Evolutionary conservation across 1,284 basidiomycete species (phyloP).

Genomic region (Blastosporella zonata): DNA sequence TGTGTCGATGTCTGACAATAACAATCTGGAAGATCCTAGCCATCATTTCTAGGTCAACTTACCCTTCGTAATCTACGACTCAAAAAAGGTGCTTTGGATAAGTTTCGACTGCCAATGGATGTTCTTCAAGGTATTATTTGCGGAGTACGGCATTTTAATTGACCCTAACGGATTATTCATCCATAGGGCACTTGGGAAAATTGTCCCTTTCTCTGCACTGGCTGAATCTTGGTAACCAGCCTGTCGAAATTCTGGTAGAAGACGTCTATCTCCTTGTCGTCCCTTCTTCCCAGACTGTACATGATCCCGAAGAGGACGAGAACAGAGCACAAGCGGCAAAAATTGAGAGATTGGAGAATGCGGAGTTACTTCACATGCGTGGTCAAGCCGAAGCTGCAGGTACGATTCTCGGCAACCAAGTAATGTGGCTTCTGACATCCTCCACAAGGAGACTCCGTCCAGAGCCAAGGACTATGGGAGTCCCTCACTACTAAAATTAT

Average conservation of each 20-base stretch:
- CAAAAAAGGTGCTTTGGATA: conserved; percentile 94
- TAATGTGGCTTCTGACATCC: not conserved
- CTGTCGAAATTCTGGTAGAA: conserved; percentile 90
- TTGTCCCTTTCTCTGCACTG: conserved; percentile 94
- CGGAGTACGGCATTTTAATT: conserved; percentile 9
- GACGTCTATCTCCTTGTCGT: conserved; percentile 95
- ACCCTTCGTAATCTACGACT: conserved; percentile 81
- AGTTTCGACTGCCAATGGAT: conserved; percentile 95
- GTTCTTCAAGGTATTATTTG: conserved; percentile 77
- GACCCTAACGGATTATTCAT: not conserved
- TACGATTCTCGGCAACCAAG: conserved; percentile 22
- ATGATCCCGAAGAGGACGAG: conserved; percentile 87
- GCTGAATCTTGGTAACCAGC: conserved; percentile 92
- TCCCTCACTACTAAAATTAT: conserved; percentile 90
- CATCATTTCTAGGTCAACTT: conserved; percentile 63
- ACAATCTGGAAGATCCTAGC: not conserved
- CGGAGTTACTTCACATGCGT: conserved; percentile 81
- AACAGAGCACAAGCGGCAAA: conserved; percentile 82
- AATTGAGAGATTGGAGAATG: conserved; percentile 84
- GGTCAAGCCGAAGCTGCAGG: conserved; percentile 57
- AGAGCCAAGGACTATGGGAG: conserved; percentile 79
- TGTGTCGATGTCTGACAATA: conserved; percentile 22
- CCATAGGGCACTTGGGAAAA: conserved; percentile 86
- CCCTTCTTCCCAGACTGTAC: conserved; percentile 70
- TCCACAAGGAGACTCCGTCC: conserved; percentile 57